These are phyloP conservation scores for Verticillium klebahnii DNA, from an alignment of 2,329 filamentous ascomycete genomes.

Conservation along the genomic window DNA sequence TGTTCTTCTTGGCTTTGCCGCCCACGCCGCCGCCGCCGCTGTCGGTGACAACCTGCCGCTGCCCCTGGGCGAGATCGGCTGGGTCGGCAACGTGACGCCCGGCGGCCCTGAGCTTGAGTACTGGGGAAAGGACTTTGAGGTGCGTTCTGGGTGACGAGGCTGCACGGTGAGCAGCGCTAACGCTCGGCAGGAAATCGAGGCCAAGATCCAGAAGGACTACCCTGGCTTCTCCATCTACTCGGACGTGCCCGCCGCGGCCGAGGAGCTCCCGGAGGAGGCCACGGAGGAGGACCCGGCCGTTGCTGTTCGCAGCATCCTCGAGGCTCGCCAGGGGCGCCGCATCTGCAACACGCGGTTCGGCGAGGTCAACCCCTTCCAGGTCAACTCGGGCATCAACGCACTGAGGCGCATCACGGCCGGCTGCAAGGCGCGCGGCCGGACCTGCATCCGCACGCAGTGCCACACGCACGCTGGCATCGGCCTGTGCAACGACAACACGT, in stretches of 20 bases:
- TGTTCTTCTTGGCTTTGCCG: not conserved
- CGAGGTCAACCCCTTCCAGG: not conserved
- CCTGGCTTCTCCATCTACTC: conserved; percentile 1
- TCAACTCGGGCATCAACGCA: not conserved
- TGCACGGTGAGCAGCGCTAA: not conserved
- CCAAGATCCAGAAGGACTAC: conserved; percentile 1
- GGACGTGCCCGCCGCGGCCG: not conserved
- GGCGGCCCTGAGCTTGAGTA: conserved; percentile 1
- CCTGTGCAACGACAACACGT: conserved; percentile 2
- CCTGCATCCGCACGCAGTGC: conserved; percentile 3
- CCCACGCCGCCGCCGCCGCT: not conserved
- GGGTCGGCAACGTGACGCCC: not conserved
- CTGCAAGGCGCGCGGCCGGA: conserved; percentile 1
- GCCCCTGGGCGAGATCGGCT: conserved; percentile 2
- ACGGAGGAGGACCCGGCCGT: not conserved
- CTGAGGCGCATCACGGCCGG: not conserved
- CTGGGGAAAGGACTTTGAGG: conserved; percentile 1
- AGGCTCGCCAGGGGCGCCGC: not conserved
- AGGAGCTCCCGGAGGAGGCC: not conserved
- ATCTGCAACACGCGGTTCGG: not conserved
- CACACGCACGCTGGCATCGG: not conserved
- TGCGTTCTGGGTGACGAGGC: not conserved
- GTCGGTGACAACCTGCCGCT: not conserved
- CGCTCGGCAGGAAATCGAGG: not conserved
- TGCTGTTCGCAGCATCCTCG: not conserved